phyloP scores from a whole-genome alignment of 345 rosid genomes.

The Aquilaria yunnanensis region DNA sequence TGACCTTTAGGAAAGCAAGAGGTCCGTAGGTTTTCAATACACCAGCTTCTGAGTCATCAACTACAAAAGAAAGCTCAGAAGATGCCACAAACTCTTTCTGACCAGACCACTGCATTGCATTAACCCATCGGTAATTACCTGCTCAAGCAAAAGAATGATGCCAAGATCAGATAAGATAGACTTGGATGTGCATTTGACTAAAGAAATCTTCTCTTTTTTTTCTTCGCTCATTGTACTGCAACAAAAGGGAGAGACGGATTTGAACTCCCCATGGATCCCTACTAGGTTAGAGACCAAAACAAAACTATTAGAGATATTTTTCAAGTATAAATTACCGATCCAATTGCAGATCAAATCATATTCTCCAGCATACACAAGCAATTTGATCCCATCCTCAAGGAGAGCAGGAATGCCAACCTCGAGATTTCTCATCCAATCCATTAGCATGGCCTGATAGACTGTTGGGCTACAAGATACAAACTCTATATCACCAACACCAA shows the following conservation, averaged over 20 bases:
- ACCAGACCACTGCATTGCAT: slow-evolving; percentile 97
- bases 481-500: slow-evolving; percentile 76
- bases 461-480: slow-evolving; percentile 89
- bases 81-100: slow-evolving; percentile 53
- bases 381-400: slow-evolving; percentile 82
- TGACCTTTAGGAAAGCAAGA: slow-evolving; percentile 91
- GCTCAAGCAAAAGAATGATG: slow-evolving; percentile 12
- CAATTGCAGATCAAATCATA: slow-evolving; percentile 99
- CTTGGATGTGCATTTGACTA: too few species aligned
- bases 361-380: slow-evolving; percentile 96
- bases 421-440: slow-evolving; percentile 96
- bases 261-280: too few species aligned
- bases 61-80: slow-evolving; percentile 61
- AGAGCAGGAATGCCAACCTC: slow-evolving; percentile 92
- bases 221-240: too few species aligned
- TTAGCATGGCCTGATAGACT: slow-evolving; percentile 76
- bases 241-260: too few species aligned
- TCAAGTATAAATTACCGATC: slow-evolving; percentile 55
- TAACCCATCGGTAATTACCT: slow-evolving; percentile 99
- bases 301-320: neutral
- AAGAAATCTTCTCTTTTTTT: too few species aligned
- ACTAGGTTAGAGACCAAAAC: too few species aligned
- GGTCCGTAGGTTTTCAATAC: slow-evolving; percentile 57
- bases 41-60: slow-evolving; percentile 80
- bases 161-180: neutral